Evolutionary conservation across 257 asterid species (phyloP), one percentile per base, ranked within the genome.

Genomic region (Cordia subcordata): DNA sequence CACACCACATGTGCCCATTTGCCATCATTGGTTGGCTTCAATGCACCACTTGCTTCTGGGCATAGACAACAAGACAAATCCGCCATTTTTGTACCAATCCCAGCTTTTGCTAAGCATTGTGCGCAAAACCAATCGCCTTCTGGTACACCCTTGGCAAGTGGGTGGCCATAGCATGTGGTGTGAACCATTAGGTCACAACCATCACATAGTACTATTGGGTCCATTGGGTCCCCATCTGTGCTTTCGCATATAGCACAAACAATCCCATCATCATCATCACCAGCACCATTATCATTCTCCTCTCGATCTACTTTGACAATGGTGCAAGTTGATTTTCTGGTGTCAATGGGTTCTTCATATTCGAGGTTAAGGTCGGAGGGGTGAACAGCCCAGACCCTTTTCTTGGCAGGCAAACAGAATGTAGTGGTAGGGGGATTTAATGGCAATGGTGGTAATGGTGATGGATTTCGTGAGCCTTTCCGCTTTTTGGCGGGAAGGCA

Each of bases 131-230:
- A 91, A 40, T 91, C 95, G 9, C 94, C 98, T 8, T 88, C 90
- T 0, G 96, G 96, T 1, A 91, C 68, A 12, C 85, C 92, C 3
- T 74, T 33, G 3, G 77, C 70, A 8, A 87, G 75, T 39, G 97
- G 97, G 45, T 77, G 55, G 4, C 97, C 97, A 57, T 85, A 88
- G 75, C 98, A 91, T 0, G 84, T 55, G 11, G 96, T 53, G 68
- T 91, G 98, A 33, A 78, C 96, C 96, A 87, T 90, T 15, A 90
- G 19, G 60, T 90, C 96, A 63, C 98, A 90, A 20, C 96, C 96
- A 40, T 91, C 98, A 60, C 96, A 88, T 9, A 91, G 77, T 8
- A 91, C 98, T 11, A 91, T 90, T 0, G 96, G 98, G 20, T 88
- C 96, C 58, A 71, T 12, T 5, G 94, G 92, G 49, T 91, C 95